Evolutionary conservation across 345 rosid genomes (phyloP).

Genomic region (Hibiscus mutabilis): DNA sequence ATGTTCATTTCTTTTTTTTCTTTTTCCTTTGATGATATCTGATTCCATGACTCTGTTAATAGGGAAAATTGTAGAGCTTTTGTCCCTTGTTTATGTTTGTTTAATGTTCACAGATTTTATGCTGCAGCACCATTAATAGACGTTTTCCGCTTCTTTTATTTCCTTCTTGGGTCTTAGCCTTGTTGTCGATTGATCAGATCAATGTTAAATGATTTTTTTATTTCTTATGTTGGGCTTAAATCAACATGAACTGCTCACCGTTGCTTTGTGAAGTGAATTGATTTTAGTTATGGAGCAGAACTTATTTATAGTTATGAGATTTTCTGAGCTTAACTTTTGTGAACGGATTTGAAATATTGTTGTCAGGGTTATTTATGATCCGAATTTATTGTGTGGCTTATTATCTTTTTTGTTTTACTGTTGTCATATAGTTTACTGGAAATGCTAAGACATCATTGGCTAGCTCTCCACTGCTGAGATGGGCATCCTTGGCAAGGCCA

Average conservation of each 20-base stretch:
- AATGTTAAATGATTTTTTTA: neutral
- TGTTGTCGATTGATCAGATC: neutral
- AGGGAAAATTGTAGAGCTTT: neutral
- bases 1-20: too few species aligned
- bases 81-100: neutral
- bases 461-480: conserved; percentile 20
- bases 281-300: neutral
- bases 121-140: neutral
- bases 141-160: neutral
- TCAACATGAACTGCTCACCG: neutral
- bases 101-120: neutral
- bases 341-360: neutral
- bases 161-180: neutral
- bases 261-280: neutral
- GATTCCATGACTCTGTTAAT: neutral
- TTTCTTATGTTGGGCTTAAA: neutral
- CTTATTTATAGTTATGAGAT: neutral
- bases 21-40: neutral
- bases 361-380: neutral
- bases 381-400: neutral
- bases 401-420: neutral
- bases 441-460: conserved; percentile 44
- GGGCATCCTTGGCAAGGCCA: conserved; percentile 39
- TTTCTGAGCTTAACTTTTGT: neutral
- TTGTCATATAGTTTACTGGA: conserved; percentile 29